Evolutionary conservation across 1,139 yeast genomes (phyloP), one percentile per base, ranked within the genome.

Genomic region (Wickerhamomyces sp.): DNA sequence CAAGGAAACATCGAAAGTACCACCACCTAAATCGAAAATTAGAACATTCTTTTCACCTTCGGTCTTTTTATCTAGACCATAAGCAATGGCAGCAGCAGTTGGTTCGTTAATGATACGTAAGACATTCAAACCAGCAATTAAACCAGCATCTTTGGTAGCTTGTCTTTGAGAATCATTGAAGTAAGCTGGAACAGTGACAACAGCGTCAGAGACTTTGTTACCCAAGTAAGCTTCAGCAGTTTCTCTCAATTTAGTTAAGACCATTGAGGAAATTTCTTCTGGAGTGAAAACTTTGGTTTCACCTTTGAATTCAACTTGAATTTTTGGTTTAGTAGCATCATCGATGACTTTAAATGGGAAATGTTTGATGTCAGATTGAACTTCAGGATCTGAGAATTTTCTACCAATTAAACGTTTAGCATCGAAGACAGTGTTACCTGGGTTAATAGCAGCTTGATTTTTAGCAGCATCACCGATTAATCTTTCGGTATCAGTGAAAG

Each of bases 361-460:
- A 65, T 89, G 84, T 79, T 90, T 89, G 74, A 85, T 80, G 68
- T 90, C 97, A 76, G 82, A 86, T 78, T 89, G 96, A 56, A 90
- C 97, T 56, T 89, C 82, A 56, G 83, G 81, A 61, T 90, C 97
- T 48, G 72, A 78, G 72, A 83, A 90, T 69, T 84, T 87, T 74
- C 97, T 87, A 74, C 97, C 97, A 59, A 90, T 90, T 67, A 90
- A 81, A 79, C 97, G 95, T 83, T 90, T 90, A 64, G 97, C 97
- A 64, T 90, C 97, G 72, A 90, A 90, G 61, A 90, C 96, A 59
- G 97, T 90, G 87, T 90, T 89, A 61, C 70, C 70, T 70, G 97
- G 97, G 88, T 90, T 90, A 76, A 89, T 77, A 65, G 97, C 97
- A 64, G 97, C 97, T 76, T 90, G 97, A 74, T 90, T 90, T 88